Evolutionary conservation across 768 basidiomycete genomes (phyloP).

Genomic region (Trametes gibbosa): DNA sequence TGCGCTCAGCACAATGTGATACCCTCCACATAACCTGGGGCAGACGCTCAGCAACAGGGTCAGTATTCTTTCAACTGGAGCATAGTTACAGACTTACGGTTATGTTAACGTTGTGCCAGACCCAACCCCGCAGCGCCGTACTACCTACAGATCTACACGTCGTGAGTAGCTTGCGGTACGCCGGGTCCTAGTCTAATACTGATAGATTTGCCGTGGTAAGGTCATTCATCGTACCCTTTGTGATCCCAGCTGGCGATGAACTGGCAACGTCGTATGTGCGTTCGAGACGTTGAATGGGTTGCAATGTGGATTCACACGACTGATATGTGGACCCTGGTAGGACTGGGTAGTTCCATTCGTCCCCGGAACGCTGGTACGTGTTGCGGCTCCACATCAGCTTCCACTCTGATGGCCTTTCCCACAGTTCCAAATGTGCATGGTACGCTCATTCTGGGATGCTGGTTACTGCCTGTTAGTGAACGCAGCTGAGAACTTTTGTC

Average conservation of each 20-base stretch:
- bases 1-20: constrained; percentile 31
- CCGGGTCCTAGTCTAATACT: neutral
- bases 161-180: constrained; percentile 38
- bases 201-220: constrained; percentile 29
- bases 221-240: constrained; percentile 48
- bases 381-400: neutral
- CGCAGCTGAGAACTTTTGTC: neutral
- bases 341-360: constrained; percentile 58
- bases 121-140: constrained; percentile 57
- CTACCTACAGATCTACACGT: constrained; percentile 58
- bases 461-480: neutral
- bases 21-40: constrained; percentile 32
- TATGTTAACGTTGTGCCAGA: constrained; percentile 42
- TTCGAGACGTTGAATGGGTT: constrained; percentile 1
- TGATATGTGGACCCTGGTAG: constrained; percentile 30
- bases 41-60: constrained; percentile 29
- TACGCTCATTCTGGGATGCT: constrained; percentile 18
- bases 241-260: constrained; percentile 44
- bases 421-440: constrained; percentile 71
- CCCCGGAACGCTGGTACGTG: constrained; percentile 51
- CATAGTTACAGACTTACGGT: neutral
- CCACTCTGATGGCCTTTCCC: neutral
- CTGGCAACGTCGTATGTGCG: constrained; percentile 46
- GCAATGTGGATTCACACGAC: neutral
- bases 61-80: neutral